These are phyloP conservation scores for Monilinia vaccinii-corymbosi DNA, from an alignment of 2,329 filamentous ascomycete species.

Conservation along the genomic window DNA sequence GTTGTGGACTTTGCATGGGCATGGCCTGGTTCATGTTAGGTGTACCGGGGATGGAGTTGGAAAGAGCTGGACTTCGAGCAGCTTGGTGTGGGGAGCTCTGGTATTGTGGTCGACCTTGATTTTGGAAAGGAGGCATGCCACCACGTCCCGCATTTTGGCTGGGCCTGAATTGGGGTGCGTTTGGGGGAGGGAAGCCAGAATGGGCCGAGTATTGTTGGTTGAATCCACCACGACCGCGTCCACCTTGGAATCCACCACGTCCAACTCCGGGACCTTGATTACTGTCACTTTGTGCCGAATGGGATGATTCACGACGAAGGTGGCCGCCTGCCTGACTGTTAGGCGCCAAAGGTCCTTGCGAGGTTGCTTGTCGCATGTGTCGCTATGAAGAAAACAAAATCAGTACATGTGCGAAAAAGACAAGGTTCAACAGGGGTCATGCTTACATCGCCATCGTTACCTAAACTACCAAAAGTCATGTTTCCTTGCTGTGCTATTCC, in stretches of 20 bases:
- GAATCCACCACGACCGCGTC: constrained; percentile 50
- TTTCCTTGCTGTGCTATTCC: constrained; percentile 60
- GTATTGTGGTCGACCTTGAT: constrained; percentile 39
- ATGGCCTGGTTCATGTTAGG: constrained; percentile 61
- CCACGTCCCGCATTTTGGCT: constrained; percentile 39
- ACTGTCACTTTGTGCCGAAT: constrained; percentile 68
- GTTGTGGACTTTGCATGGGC: constrained; percentile 44
- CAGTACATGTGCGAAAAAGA: constrained; percentile 15
- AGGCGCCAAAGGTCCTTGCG: constrained; percentile 51
- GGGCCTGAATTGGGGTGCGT: constrained; percentile 24
- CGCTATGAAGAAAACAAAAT: constrained; percentile 36
- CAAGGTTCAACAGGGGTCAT: constrained; percentile 24
- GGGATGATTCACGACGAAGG: constrained; percentile 76
- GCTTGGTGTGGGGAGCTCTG: constrained; percentile 58
- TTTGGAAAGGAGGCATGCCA: constrained; percentile 38
- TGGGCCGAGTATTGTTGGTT: constrained; percentile 41
- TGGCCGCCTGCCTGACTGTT: constrained; percentile 59
- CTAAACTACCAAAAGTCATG: constrained; percentile 74
- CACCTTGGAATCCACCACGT: constrained; percentile 46
- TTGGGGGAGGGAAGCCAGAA: constrained; percentile 41
- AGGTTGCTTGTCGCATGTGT: constrained; percentile 58
- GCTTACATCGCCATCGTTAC: constrained; percentile 72
- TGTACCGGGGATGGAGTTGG: constrained; percentile 57
- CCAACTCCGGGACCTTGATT: constrained; percentile 43
- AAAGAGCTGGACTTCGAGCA: constrained; percentile 55